Base-by-base conservation (phyloP, 148 eudicot genomes). In the Rhododendron ferrugineum region DNA sequence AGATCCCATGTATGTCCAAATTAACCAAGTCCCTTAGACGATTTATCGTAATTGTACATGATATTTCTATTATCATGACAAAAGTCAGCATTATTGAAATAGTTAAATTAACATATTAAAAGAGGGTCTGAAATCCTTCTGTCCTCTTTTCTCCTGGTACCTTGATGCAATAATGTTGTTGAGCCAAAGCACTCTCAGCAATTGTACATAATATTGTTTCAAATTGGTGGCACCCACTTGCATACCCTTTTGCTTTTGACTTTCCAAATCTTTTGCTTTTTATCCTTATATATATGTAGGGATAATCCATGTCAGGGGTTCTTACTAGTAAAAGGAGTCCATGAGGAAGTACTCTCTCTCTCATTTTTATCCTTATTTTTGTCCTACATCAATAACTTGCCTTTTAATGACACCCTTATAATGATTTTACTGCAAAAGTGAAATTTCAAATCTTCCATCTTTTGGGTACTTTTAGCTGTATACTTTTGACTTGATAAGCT, bases 301-400 rank as follows among this genome's bases (percentile, higher is more conserved):
- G 66, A 58, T 58, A 58, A 58, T 64, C 72, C n/a, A 6, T 64
- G 11, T 23, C 4, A 23, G 28, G 26, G 26, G 2, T 64, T 26
- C 20, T 23, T 64, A 64, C 70, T 23, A 26, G 62, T 62, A 23
- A 28, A 70, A 30, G 75, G 1, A 28, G 37, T 70, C 37, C 11
- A 75, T 74, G 10, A 4, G 18, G 78, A 28, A 34, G 49, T 34
- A 6, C n/a, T 37, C n/a, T 16, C 42, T 40, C 47, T 18, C 23
- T 77, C 26, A n/a, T n/a, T 64, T 14, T 26, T 62, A 23, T 18
- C n/a, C n/a, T n/a, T 40, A 13, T 18, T n/a, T 14, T 46, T 46
- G 80, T 78, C 80, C 54, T 46, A 6, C 30, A 23, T 78, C 80
- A 78, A 42, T 78, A 78, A 78, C 80, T 78, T 78, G 54, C 32